A percentile compares a stretch with the other conserved stretches of the same genome.
phyloP scores from a whole-genome alignment of 2,329 filamentous ascomycete species.

The Clonostachys rhizophaga region DNA sequence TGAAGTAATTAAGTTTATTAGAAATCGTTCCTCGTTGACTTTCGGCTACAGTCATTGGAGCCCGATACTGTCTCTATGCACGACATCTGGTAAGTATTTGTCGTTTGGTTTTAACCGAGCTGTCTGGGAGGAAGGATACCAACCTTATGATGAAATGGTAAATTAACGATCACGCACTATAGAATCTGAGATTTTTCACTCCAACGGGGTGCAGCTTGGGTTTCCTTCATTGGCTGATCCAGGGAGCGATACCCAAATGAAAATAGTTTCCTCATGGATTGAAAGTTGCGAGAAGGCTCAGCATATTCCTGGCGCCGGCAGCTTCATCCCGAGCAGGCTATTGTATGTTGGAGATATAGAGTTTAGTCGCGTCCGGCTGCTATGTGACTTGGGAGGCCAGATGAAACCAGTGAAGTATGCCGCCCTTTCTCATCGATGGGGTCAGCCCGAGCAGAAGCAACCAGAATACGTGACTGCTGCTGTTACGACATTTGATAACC shows the following conservation, averaged over 20 bases:
- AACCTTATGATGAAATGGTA: too few species aligned
- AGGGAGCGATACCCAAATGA: not conserved
- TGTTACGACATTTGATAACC: not conserved
- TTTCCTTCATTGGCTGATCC: not conserved
- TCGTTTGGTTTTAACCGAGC: too few species aligned
- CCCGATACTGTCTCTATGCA: too few species aligned
- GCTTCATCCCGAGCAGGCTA: not conserved
- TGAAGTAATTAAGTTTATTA: too few species aligned
- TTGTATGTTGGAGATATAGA: not conserved
- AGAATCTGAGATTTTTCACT: not conserved
- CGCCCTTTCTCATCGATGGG: not conserved
- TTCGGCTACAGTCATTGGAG: too few species aligned
- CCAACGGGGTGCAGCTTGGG: not conserved
- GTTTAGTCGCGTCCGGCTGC: not conserved
- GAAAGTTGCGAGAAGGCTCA: not conserved
- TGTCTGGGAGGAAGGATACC: too few species aligned
- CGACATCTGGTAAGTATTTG: too few species aligned
- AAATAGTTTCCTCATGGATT: not conserved
- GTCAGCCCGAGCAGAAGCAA: not conserved
- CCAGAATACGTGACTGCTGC: too few species aligned
- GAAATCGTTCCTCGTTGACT: too few species aligned
- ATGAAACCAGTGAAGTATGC: not conserved
- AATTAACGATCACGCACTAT: too few species aligned
- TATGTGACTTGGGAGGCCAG: not conserved
- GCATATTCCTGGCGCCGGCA: not conserved